These are phyloP conservation scores for Polyporus tsugae DNA, from an alignment of 1,284 basidiomycete genomes.

Conservation along the genomic window DNA sequence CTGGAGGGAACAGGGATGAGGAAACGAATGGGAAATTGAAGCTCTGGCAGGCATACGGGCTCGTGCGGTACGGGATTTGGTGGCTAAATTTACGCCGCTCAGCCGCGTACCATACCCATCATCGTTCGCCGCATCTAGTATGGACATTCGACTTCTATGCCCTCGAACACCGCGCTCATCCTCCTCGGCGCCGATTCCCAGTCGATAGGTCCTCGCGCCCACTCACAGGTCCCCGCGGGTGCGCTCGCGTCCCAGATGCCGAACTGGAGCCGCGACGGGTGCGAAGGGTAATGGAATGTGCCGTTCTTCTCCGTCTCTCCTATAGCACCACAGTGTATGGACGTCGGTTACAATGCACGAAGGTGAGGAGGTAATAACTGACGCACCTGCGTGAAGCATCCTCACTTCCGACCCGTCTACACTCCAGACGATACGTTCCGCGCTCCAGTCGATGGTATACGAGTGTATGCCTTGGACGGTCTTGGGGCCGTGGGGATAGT, in stretches of 20 bases:
- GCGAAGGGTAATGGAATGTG: constrained; percentile 37
- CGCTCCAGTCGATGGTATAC: constrained; percentile 55
- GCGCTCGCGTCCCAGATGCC: constrained; percentile 60
- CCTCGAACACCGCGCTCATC: constrained; percentile 49
- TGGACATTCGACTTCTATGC: constrained; percentile 52
- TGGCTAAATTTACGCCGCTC: no score
- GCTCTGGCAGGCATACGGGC: no score
- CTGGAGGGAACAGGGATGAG: no score
- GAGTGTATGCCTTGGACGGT: constrained; percentile 42
- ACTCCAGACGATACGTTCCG: constrained; percentile 51
- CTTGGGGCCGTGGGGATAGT: constrained; percentile 35
- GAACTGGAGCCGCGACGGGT: constrained; percentile 48
- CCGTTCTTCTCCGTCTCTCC: constrained; percentile 50
- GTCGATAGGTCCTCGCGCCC: constrained; percentile 56
- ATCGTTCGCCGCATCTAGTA: constrained; percentile 21
- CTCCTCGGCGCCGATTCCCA: constrained; percentile 47
- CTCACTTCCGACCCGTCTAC: constrained; percentile 50
- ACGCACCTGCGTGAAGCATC: constrained; percentile 48
- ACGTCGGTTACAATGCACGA: not conserved
- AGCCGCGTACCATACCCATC: no score
- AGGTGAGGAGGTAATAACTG: not conserved
- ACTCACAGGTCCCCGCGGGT: constrained; percentile 52
- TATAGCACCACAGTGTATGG: constrained; percentile 20
- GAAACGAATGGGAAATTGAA: no score
- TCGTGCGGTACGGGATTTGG: no score